Conservation (phyloP, 768 basidiomycete genomes). For the Boletus rubescentipes region DNA sequence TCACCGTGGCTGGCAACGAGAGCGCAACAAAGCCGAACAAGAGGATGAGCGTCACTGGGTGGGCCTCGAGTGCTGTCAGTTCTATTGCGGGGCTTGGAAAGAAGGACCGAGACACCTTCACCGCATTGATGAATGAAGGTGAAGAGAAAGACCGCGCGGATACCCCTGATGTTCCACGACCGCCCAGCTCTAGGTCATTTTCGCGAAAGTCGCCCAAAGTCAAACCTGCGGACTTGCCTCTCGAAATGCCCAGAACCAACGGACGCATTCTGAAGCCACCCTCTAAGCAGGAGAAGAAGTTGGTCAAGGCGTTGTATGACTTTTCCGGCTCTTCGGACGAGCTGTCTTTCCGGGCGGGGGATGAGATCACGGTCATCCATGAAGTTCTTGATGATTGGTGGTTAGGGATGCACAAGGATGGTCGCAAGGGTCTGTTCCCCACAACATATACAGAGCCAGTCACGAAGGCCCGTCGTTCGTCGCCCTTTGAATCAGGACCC, state of each 20-base stretch:
- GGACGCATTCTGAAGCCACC: conserved; percentile 50
- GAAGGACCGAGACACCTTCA: conserved; percentile 63
- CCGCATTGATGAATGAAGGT: conserved; percentile 51
- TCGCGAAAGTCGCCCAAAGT: conserved; percentile 29
- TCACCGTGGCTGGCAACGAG: conserved; percentile 38
- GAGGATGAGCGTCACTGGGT: conserved; percentile 40
- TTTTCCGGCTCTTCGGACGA: conserved; percentile 78
- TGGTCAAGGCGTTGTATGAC: conserved; percentile 72
- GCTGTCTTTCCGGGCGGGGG: conserved; percentile 69
- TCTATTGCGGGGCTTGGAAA: conserved; percentile 56
- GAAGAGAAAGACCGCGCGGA: conserved; percentile 26
- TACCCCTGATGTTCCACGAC: conserved; percentile 30
- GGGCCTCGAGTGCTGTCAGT: conserved; percentile 67
- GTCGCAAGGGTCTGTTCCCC: conserved; percentile 80
- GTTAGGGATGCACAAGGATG: conserved; percentile 70
- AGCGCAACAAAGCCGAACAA: conserved; percentile 38
- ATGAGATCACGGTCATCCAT: conserved; percentile 70
- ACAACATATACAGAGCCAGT: conserved; percentile 63
- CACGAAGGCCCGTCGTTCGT: conserved; percentile 17
- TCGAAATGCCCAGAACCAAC: conserved; percentile 28
- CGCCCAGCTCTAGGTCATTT: conserved; percentile 37
- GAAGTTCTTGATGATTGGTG: conserved; percentile 92
- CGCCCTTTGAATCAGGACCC: conserved; percentile 36
- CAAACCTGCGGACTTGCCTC: conserved; percentile 22
- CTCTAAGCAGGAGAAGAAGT: conserved; percentile 48